Base-by-base conservation (phyloP, 1,139 yeast genomes). In the Groenewaldozyma sp. region DNA sequence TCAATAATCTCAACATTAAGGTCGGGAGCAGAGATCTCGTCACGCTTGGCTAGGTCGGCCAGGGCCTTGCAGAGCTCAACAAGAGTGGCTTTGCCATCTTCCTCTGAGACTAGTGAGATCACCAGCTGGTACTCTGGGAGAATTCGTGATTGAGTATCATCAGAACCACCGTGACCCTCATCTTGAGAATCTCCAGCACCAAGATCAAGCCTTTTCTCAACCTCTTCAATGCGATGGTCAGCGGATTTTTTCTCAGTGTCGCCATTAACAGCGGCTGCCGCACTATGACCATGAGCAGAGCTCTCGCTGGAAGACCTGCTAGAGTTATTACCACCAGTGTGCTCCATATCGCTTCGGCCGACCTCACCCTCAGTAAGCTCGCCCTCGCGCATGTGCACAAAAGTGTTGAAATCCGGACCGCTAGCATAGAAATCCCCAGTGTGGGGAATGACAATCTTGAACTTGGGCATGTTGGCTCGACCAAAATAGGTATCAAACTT, bases 81-180 rank as follows among this genome's bases (percentile, higher is more conserved):
- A 45, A 91, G 76, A 16, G 95, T 81, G 41, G 87, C 82, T 48
- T 94, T 78, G 4, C 99, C 98, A 58, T 93, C 97, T 35, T 77
- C 74, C 35, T 73, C 68, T 18, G 93, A 78, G 31, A 88, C 64
- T 41, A 93, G 64, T 31, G 76, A 70, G 45, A 91, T 71, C 39
- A 72, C 76, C 42, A 91, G 70, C 42, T 77, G 44, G 34, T 34
- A 37, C 24, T 36, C 36, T 9, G 4, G 5, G 17, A 5, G 11
- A 7, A 16, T 29, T 4, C 11, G 14, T n/a, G 14, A 14, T 10
- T 31, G 34, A 31, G 13, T 14, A n/a, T 21, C 24, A 21, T 29
- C 34, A 18, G 36, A 7, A 21, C 28, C 34, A 19, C 24, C 35
- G 2, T 24, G 38, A 19, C 38, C 28, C 19, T 35, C 26, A n/a